phyloP scores from a whole-genome alignment of 352 stramenopile species.

The Phytopythium sindhum region DNA sequence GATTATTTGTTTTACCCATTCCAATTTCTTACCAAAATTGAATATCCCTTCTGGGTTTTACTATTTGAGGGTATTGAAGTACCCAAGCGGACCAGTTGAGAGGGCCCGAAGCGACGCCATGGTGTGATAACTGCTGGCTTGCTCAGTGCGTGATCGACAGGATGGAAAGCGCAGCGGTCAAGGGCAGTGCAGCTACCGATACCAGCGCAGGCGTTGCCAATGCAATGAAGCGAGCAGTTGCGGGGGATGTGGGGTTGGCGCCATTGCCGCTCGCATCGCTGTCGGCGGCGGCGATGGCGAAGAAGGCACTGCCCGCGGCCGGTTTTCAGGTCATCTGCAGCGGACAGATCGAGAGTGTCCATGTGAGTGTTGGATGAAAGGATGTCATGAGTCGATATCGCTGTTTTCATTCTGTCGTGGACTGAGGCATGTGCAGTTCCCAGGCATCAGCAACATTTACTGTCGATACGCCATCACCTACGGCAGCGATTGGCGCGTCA shows the following conservation, averaged over 20 bases:
- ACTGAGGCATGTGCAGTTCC: constrained; percentile 37
- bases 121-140: too few relatives aligned
- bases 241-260: neutral
- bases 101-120: too few relatives aligned
- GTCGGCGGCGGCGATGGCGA: neutral
- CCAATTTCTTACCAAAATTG: too few relatives aligned
- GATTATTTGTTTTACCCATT: too few relatives aligned
- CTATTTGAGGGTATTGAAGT: too few relatives aligned
- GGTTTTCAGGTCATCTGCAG: constrained; percentile 60
- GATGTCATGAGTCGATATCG: neutral
- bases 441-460: constrained; percentile 85
- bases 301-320: constrained; percentile 19
- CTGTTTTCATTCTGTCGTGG: neutral
- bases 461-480: constrained; percentile 91
- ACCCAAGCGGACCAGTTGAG: too few relatives aligned
- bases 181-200: neutral
- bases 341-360: constrained; percentile 55
- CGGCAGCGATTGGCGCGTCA: constrained; percentile 90
- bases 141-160: neutral
- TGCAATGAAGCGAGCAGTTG: neutral
- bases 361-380: constrained; percentile 24
- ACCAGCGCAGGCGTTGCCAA: neutral
- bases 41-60: too few relatives aligned
- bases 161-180: neutral
- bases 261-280: neutral